phyloP scores from a whole-genome alignment of 1,139 yeast genomes.

The Oligophagozyma castellii region DNA sequence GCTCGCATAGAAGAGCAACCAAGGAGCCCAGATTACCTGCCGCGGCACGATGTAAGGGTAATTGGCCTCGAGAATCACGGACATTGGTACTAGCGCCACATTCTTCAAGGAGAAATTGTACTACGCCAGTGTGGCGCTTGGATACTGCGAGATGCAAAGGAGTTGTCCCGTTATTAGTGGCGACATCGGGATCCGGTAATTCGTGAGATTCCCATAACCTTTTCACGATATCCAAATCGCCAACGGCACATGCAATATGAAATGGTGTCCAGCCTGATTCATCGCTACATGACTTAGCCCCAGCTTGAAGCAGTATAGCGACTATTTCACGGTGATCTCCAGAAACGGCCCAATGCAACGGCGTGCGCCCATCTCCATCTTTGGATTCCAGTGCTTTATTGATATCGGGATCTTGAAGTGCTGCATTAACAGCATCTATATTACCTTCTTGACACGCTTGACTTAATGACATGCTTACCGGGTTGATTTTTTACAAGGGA shows the following conservation, averaged over 20 bases:
- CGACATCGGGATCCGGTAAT: conserved; percentile 33
- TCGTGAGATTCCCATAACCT: conserved; percentile 31
- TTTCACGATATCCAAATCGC: conserved; percentile 42
- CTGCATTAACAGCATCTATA: too few species aligned
- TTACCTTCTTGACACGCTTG: too few species aligned
- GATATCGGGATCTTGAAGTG: too few species aligned
- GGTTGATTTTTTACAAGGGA: too few species aligned
- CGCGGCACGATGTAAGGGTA: conserved; percentile 76
- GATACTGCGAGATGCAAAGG: conserved; percentile 65
- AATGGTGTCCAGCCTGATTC: conserved; percentile 80
- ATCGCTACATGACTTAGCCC: conserved; percentile 57
- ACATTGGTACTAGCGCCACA: conserved; percentile 49
- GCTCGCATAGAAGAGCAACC: conserved; percentile 28
- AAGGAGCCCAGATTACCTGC: conserved; percentile 54
- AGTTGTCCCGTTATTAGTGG: conserved; percentile 56
- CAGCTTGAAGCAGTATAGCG: conserved; percentile 26
- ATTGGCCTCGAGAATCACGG: conserved; percentile 53
- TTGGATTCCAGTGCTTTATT: conserved; percentile 8
- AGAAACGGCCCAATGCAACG: conserved; percentile 86
- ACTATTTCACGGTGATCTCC: conserved; percentile 43
- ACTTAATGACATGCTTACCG: too few species aligned
- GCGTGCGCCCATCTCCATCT: conserved; percentile 70
- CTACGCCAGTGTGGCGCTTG: conserved; percentile 43
- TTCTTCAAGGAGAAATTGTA: conserved; percentile 25
- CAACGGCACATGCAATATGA: conserved; percentile 70